These are phyloP conservation scores for Trebouxia sp. DNA, from an alignment of 139 green algal genomes.

Conservation along the genomic window DNA sequence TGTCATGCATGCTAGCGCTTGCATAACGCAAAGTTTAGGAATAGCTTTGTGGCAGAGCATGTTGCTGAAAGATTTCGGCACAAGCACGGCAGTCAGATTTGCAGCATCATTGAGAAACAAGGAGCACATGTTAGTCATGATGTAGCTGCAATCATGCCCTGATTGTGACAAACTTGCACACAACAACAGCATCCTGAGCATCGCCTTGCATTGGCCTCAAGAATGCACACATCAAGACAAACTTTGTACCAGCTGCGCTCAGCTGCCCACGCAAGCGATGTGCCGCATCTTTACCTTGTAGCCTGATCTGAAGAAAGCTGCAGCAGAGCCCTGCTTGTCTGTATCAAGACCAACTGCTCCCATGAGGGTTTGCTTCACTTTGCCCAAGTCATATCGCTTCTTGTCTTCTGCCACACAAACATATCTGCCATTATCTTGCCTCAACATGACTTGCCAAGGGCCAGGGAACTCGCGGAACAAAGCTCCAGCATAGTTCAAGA, in stretches of 20 bases:
- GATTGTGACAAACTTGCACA: no score
- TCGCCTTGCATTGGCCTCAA: not conserved
- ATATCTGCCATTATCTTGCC: constrained; percentile 82
- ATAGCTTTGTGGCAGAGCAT: not conserved
- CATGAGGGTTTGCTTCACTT: constrained; percentile 83
- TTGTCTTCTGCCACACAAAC: constrained; percentile 74
- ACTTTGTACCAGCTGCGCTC: no score
- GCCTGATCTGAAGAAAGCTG: constrained; percentile 78
- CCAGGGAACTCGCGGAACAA: constrained; percentile 92
- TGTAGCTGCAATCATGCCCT: no score
- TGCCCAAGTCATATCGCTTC: constrained; percentile 72
- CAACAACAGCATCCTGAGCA: not conserved
- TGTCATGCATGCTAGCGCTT: not conserved
- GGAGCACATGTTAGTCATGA: no score
- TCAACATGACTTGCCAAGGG: constrained; percentile 92
- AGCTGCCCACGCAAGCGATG: not conserved
- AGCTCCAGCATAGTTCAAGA: constrained; percentile 90
- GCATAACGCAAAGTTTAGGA: not conserved
- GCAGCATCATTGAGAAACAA: no score
- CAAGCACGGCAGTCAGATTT: no score
- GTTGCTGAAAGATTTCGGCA: no score
- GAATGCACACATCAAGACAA: not conserved
- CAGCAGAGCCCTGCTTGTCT: constrained; percentile 71
- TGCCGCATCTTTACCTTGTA: constrained; percentile 61
- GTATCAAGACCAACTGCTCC: constrained; percentile 86